Evolutionary conservation across 2,329 filamentous ascomycete species (phyloP).

Genomic region (Ophiostoma ulmi): DNA sequence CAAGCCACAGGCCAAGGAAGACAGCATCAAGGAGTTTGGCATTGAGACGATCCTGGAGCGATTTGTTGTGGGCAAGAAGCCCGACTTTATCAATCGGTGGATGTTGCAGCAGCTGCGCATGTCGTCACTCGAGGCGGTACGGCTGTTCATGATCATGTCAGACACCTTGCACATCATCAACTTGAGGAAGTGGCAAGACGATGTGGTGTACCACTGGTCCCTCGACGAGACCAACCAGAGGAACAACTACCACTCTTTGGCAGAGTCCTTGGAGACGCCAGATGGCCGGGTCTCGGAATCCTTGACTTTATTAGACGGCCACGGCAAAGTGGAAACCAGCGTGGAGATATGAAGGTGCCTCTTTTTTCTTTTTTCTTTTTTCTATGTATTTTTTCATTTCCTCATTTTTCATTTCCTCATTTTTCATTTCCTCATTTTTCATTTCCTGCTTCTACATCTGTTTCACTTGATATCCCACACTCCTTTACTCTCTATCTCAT

Average conservation of each 20-base stretch:
- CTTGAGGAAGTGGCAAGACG: conserved; percentile 39
- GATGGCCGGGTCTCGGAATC: background rate
- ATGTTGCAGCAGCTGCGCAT: conserved; percentile 47
- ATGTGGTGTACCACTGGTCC: conserved; percentile 41
- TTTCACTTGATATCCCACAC: background rate
- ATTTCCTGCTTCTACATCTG: background rate
- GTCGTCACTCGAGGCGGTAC: conserved; percentile 42
- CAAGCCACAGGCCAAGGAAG: conserved; percentile 36
- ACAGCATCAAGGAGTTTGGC: conserved; percentile 45
- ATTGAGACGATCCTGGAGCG: conserved; percentile 43
- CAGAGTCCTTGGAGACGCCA: background rate
- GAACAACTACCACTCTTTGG: background rate
- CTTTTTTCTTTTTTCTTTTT: background rate
- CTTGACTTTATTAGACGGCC: background rate
- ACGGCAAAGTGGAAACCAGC: background rate
- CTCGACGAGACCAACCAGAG: conserved; percentile 31
- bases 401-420: background rate
- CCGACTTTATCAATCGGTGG: conserved; percentile 49
- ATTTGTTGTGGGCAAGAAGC: conserved; percentile 37
- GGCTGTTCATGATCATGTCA: conserved; percentile 40
- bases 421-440: background rate
- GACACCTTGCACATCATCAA: conserved; percentile 34
- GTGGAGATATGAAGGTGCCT: background rate
- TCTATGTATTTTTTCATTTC: background rate
- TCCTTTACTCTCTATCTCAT: background rate